Conservation (phyloP, 73 alveolate species). For the Halteria grandinella region DNA sequence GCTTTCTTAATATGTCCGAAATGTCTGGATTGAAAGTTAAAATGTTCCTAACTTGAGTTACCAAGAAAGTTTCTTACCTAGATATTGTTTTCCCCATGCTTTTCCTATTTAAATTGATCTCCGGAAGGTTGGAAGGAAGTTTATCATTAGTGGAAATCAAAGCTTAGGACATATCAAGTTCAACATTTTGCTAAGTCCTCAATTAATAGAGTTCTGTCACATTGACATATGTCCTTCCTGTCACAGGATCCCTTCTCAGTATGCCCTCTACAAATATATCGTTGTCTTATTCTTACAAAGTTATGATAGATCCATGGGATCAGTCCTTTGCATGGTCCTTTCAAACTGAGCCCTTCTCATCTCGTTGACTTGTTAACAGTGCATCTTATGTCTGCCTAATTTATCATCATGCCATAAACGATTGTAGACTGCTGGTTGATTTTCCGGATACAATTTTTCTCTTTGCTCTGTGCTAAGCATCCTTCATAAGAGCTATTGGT, state of each 20-base stretch:
- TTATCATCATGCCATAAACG: conserved; percentile 48
- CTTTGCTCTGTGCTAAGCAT: neutral
- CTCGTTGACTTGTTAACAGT: neutral
- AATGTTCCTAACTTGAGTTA: no score
- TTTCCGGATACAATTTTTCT: conserved; percentile 11
- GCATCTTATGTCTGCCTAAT: neutral
- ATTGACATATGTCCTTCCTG: conserved; percentile 48
- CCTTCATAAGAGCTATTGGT: neutral
- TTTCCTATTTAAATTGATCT: no score
- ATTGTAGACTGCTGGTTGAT: conserved; percentile 52
- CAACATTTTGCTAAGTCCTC: no score
- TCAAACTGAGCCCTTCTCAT: conserved; percentile 25
- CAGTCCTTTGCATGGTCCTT: neutral
- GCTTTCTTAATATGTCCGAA: no score
- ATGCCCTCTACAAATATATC: no score
- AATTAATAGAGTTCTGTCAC: conserved; percentile 34
- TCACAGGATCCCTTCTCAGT: conserved; percentile 56
- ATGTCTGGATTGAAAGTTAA: no score
- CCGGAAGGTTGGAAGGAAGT: no score
- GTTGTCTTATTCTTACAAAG: no score
- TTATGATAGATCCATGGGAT: neutral
- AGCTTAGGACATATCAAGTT: no score
- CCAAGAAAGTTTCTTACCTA: no score
- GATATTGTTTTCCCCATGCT: no score
- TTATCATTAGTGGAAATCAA: no score